Base-by-base conservation (phyloP, 306 rosid species). In the Prunus campanulata region DNA sequence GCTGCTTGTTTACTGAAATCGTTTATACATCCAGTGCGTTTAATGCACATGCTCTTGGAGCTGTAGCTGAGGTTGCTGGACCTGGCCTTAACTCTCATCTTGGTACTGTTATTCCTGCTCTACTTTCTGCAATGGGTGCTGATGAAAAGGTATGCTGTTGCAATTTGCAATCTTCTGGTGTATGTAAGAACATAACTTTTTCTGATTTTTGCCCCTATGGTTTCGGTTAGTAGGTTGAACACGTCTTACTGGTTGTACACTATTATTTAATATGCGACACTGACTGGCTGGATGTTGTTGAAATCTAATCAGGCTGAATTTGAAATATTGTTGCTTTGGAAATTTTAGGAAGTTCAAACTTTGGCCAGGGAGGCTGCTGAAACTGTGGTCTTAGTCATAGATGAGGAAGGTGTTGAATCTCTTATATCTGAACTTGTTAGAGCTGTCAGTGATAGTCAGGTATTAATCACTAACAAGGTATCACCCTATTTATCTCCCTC, bases 1-100 rank as follows among this genome's bases (percentile, higher is more conserved):
- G 32, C 42, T 65, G 22, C 50, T 52, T 74, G 46, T 59, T 68
- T 19, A 70, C 52, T 77, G 61, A 54, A 47, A 19, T 68, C 44
- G 76, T 63, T 51, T 78, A 59, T 27, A 54, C 81, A 60, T 87
- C 19, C 82, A 95, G 99, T 76, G 99, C 99, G 77, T 86, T 95
- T 82, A 81, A 92, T 83, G 97, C 97, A 60, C 99, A 95, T 86
- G 99, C 99, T 67, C 85, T 95, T n/a, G 97, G 97, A 54, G 99
- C 97, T 75, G 87, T 95, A 74, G 99, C 99, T 20, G 97, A 92
- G 80, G 99, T 95, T 72, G 99, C 99, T 62, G 99, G 97, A 67
- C 87, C 97, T 74, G 90, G 99, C 74, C 97, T 90, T 68, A 79
- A 92, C 77, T 51, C 74, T 72, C 99, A 95, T 85, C 97, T 95